Evolutionary conservation across 306 rosid genomes (phyloP).

Genomic region (Quercus dentata): DNA sequence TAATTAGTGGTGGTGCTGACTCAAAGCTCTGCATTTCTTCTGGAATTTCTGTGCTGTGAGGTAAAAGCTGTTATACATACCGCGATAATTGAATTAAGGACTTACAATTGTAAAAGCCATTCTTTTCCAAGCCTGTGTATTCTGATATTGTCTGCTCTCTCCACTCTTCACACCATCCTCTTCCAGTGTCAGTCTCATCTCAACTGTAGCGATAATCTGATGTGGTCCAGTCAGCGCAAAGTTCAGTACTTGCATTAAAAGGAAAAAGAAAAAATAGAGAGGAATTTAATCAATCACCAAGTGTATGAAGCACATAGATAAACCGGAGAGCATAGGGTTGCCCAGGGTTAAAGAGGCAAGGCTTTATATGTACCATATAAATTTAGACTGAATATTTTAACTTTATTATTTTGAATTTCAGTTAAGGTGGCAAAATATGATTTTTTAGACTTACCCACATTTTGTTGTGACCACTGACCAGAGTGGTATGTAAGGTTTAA

Average conservation of each 20-base stretch:
- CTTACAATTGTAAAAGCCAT: neutral
- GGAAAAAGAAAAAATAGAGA: too few species aligned
- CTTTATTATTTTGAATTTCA: neutral
- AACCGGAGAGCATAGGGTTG: neutral
- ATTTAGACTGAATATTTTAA: neutral
- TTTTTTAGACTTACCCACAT: too few species aligned
- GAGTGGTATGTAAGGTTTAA: too few species aligned
- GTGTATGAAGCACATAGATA: neutral
- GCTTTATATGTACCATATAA: neutral
- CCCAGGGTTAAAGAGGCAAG: neutral
- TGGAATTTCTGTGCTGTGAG: slow-evolving; percentile 50
- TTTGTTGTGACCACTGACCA: too few species aligned
- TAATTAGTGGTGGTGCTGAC: slow-evolving; percentile 89
- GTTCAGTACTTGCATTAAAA: too few species aligned
- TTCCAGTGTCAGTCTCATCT: neutral
- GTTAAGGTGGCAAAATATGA: too few species aligned
- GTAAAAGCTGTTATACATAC: neutral
- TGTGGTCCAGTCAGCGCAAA: too few species aligned
- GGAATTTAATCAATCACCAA: too few species aligned
- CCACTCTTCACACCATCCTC: neutral
- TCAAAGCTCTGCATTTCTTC: slow-evolving; percentile 76
- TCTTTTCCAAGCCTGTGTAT: neutral
- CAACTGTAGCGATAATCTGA: neutral
- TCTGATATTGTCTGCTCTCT: neutral
- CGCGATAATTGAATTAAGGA: neutral